Conservation (phyloP, 768 basidiomycete genomes). For the Suillus subluteus region DNA sequence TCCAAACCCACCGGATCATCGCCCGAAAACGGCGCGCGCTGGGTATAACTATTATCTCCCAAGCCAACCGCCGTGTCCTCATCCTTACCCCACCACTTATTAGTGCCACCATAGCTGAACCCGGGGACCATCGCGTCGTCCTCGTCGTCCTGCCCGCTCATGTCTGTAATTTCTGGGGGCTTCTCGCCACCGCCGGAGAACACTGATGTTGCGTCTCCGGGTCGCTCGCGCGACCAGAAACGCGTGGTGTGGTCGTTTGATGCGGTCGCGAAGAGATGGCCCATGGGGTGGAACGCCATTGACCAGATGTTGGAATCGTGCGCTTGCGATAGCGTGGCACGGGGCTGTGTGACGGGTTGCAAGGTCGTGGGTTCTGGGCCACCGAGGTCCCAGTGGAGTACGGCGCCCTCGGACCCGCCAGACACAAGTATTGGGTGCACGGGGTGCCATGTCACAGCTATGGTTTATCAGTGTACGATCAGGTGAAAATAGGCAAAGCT, state of each 20-base stretch:
- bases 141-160: constrained; percentile 67
- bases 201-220: constrained; percentile 78
- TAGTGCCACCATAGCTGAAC: constrained; percentile 51
- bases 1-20: constrained; percentile 44
- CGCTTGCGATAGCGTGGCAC: constrained; percentile 89
- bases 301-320: constrained; percentile 99
- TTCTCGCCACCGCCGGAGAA: constrained; percentile 85
- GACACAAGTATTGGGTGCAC: constrained; percentile 90
- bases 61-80: constrained; percentile 37
- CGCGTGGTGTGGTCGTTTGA: constrained; percentile 99
- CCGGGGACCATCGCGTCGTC: constrained; percentile 79
- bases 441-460: constrained; percentile 96
- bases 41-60: constrained; percentile 23
- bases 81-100: constrained; percentile 50
- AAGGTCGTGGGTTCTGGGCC: constrained; percentile 49
- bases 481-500: constrained; percentile 33
- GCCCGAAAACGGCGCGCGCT: constrained; percentile 26
- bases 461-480: background rate
- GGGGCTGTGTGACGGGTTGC: constrained; percentile 55
- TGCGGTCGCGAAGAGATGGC: constrained; percentile 90
- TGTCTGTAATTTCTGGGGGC: constrained; percentile 69
- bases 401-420: constrained; percentile 92
- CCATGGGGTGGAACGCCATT: constrained; percentile 92
- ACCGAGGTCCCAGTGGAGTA: constrained; percentile 92
- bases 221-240: constrained; percentile 96